Conservation (phyloP, 495 filamentous ascomycete species). For the Aspergillus hancockii region DNA sequence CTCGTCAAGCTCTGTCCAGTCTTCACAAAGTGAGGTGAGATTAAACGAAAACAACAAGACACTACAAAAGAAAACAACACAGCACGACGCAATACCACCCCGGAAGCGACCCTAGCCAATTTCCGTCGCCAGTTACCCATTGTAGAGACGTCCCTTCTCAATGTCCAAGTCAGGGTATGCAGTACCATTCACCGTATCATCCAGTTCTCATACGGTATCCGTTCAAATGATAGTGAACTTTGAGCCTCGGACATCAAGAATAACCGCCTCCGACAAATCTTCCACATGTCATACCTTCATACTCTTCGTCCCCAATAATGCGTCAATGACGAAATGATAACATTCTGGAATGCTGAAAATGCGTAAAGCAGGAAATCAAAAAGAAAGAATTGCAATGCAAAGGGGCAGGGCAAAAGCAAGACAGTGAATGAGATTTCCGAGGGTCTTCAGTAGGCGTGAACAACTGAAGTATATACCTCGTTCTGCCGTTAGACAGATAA, state of each 20-base stretch:
- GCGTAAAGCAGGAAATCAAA: constrained; percentile 17
- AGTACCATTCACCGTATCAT: constrained; percentile 12
- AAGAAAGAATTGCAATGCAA: constrained; percentile 19
- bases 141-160: constrained; percentile 15
- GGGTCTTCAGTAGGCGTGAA: constrained; percentile 24
- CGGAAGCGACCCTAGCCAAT: constrained; percentile 54
- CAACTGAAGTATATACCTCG: constrained; percentile 22
- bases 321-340: constrained; percentile 24
- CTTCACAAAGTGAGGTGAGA: constrained; percentile 12
- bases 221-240: constrained; percentile 11
- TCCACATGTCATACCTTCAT: constrained; percentile 18
- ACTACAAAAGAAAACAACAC: constrained; percentile 25
- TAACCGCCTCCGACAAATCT: constrained; percentile 14
- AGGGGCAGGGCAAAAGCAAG: constrained; percentile 9
- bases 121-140: constrained; percentile 48
- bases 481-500: constrained; percentile 27
- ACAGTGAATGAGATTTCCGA: constrained; percentile 13
- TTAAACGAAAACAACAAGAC: constrained; percentile 17
- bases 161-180: constrained; percentile 11
- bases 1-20: background rate
- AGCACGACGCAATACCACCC: constrained; percentile 51
- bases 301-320: constrained; percentile 25
- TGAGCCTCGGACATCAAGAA: constrained; percentile 12
- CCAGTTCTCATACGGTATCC: constrained; percentile 9
- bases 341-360: constrained; percentile 20